phyloP scores from a whole-genome alignment of 139 green algal genomes.

The Chlorella sp. region DNA sequence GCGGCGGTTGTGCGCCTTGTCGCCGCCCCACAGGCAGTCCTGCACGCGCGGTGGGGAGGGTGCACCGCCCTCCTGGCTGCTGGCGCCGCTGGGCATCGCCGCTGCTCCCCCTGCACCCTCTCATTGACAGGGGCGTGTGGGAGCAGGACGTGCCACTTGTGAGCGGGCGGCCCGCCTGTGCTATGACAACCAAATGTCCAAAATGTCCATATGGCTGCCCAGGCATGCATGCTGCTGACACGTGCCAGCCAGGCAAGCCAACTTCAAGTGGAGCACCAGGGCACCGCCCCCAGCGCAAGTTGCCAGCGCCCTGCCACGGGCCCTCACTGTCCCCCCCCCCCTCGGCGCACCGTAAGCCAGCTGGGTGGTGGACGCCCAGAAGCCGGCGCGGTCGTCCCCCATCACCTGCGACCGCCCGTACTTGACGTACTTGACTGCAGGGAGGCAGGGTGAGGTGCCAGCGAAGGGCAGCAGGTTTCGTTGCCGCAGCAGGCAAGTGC shows the following conservation, averaged over 20 bases:
- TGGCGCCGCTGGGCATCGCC: background rate
- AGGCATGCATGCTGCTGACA: too few relatives aligned
- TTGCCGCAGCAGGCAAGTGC: too few relatives aligned
- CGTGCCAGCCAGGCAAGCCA: too few relatives aligned
- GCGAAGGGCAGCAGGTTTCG: too few relatives aligned
- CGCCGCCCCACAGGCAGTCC: conserved; percentile 20
- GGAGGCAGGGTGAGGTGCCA: too few relatives aligned
- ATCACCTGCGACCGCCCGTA: conserved; percentile 17
- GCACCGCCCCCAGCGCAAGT: background rate
- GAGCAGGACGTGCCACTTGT: background rate
- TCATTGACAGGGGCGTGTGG: background rate
- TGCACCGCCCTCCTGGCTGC: background rate
- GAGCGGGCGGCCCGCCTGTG: background rate
- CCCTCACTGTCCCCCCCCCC: too few relatives aligned
- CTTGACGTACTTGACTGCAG: conserved; percentile 25
- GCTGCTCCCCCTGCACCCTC: background rate
- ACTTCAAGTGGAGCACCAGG: too few relatives aligned
- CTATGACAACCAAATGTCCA: too few relatives aligned
- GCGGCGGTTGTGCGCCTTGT: conserved; percentile 24
- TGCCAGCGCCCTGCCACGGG: too few relatives aligned
- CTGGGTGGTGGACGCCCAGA: conserved; percentile 37
- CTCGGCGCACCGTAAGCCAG: conserved; percentile 24
- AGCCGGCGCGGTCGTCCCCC: background rate
- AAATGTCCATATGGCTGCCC: too few relatives aligned
- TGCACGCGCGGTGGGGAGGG: background rate